Evolutionary conservation across 2,329 filamentous ascomycete genomes (phyloP).

Genomic region (Pezicula carpinea): DNA sequence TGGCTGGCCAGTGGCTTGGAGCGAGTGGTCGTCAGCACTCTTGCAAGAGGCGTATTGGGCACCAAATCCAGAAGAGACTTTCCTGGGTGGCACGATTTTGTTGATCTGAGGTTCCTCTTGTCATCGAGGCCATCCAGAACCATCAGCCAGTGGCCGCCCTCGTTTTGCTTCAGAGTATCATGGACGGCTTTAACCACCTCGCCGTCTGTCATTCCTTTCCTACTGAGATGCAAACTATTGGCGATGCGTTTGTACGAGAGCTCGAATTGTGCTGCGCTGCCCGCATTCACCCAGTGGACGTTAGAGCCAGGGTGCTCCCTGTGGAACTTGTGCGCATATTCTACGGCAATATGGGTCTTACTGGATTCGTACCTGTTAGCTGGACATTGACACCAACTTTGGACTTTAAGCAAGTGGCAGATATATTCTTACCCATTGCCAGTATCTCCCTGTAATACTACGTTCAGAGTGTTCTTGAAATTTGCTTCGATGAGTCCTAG

Average conservation of each 20-base stretch:
- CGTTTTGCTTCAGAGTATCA: too few species aligned
- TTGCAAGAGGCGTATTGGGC: background rate
- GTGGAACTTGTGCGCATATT: background rate
- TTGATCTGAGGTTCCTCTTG: background rate
- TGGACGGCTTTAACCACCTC: background rate
- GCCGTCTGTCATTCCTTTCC: background rate
- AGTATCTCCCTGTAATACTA: background rate
- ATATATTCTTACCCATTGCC: background rate
- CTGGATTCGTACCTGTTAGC: background rate
- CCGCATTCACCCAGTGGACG: background rate
- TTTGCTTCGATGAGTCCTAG: background rate
- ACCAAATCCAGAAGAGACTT: background rate
- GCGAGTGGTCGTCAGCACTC: background rate
- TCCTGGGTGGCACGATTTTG: background rate
- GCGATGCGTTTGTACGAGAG: background rate
- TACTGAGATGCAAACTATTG: background rate
- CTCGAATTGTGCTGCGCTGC: background rate
- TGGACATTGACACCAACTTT: background rate
- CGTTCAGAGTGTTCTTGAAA: background rate
- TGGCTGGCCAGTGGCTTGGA: background rate
- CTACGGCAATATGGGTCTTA: background rate
- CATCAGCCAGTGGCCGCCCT: too few species aligned
- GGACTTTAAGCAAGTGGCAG: background rate
- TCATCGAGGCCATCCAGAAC: too few species aligned
- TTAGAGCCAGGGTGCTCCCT: background rate